Base-by-base conservation (phyloP, 345 rosid genomes). In the Arabidopsis thaliana region DNA sequence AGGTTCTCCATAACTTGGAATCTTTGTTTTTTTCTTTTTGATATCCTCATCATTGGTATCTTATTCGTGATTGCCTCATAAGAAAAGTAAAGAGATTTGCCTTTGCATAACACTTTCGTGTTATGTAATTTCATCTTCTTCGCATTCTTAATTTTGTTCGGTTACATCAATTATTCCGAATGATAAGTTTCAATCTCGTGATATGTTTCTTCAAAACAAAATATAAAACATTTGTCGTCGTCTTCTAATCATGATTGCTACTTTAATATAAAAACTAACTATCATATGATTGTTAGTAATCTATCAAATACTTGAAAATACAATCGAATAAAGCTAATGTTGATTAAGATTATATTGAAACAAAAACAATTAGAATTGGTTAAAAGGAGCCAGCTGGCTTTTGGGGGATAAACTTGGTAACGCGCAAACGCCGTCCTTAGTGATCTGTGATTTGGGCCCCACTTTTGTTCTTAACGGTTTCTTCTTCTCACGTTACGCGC, bases 371-470 rank as follows among this genome's bases (percentile, higher is more conserved):
- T 32, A 30, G 46, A 46, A 8, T 57, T 16, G 52, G 64, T 65
- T 48, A n/a, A 59, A 59, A 71, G 67, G 45, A 59, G 58, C 75
- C 83, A 84, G 88, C 85, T 85, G 85, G 85, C 78, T 65, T 22
- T 73, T 46, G 58, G 11, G 10, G 46, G 24, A 57, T 32, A 67
- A 28, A 59, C 61, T 41, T 28, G 61, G 68, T 65, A 59, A 79
- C 88, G 84, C 82, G 86, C 68, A 82, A 61, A 55, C 89, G 85
- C 87, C 91, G 89, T 78, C 85, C 49, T 40, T 22, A 6, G 76
- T 79, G 87, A 85, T 84, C 87, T 83, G 89, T 80, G 73, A 46
- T 7, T 22, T 70, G 84, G 82, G n/a, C 75, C 87, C 82, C 48
- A 71, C 20, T 70, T 70, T 77, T 67, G 65, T 41, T 72, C 50